Evolutionary conservation across 179 eudicot genomes (phyloP).

Genomic region (Monotropa hypopitys): DNA sequence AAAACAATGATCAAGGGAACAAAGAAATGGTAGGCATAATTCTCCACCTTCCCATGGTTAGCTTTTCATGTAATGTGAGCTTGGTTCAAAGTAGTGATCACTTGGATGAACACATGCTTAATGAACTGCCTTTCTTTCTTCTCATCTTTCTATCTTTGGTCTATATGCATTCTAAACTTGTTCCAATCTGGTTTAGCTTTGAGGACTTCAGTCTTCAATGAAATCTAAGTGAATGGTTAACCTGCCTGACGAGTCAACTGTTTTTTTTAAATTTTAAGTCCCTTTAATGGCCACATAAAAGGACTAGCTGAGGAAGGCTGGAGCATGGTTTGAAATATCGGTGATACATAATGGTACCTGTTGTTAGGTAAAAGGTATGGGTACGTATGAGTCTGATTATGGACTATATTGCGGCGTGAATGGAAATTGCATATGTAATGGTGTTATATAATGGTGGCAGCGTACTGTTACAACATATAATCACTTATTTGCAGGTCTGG

Average conservation of each 20-base stretch:
- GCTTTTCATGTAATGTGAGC: neutral
- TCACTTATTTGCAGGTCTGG: too few relatives aligned
- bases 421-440: too few relatives aligned
- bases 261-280: neutral
- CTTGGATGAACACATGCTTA: slow-evolving; percentile 5
- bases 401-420: too few relatives aligned
- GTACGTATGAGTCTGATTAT: too few relatives aligned
- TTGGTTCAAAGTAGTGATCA: neutral
- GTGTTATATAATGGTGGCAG: too few relatives aligned
- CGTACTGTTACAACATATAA: too few relatives aligned
- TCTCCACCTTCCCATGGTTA: slow-evolving; percentile 2
- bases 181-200: neutral
- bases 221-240: neutral
- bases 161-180: neutral
- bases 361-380: too few relatives aligned
- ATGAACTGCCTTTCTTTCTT: neutral
- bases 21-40: slow-evolving; percentile 35
- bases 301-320: neutral
- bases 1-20: slow-evolving; percentile 53
- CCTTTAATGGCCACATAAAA: neutral
- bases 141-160: neutral
- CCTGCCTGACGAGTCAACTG: neutral
- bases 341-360: too few relatives aligned
- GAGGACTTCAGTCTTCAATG: neutral
- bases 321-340: too few relatives aligned